Evolutionary conservation across 1,284 basidiomycete genomes (phyloP).

Genomic region (Marasmius oreades): DNA sequence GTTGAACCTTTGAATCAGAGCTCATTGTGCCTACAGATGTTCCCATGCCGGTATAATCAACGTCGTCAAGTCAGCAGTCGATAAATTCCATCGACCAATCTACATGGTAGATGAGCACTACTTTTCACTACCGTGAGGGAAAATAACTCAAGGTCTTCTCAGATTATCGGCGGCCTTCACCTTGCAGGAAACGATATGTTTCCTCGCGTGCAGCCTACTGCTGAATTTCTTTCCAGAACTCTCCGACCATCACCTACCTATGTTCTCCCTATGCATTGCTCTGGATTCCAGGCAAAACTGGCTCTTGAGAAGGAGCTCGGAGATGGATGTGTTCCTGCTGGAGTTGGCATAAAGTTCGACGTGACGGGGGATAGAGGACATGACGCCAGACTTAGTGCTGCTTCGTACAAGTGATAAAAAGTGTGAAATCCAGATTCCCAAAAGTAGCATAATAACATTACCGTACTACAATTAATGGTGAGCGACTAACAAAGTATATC

Average conservation of each 20-base stretch:
- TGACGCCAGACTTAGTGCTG: constrained; percentile 33
- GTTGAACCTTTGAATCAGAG: neutral
- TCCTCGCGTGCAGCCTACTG: constrained; percentile 63
- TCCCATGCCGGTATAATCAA: constrained; percentile 85
- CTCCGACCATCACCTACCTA: constrained; percentile 64
- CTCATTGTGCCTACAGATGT: constrained; percentile 41
- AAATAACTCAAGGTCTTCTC: constrained; percentile 5
- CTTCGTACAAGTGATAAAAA: constrained; percentile 3
- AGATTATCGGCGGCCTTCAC: constrained; percentile 80
- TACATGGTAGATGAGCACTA: constrained; percentile 53
- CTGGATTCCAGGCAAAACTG: constrained; percentile 70
- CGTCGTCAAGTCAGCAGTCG: constrained; percentile 66
- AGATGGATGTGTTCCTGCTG: constrained; percentile 70
- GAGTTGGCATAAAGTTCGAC: constrained; percentile 65
- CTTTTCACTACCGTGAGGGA: constrained; percentile 2
- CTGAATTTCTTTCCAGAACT: constrained; percentile 61
- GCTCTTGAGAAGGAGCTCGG: constrained; percentile 67
- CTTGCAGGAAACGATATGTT: constrained; percentile 64
- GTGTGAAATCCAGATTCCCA: neutral
- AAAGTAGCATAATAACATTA: neutral
- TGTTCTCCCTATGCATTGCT: constrained; percentile 81
- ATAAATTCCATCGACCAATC: constrained; percentile 61
- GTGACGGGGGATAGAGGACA: constrained; percentile 38
- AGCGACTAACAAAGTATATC: no score
- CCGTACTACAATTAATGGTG: no score